A percentile compares a stretch with the other conserved stretches of the same genome.
Evolutionary conservation across 768 basidiomycete genomes (phyloP).

Genomic region (Pulveroboletus sp.): DNA sequence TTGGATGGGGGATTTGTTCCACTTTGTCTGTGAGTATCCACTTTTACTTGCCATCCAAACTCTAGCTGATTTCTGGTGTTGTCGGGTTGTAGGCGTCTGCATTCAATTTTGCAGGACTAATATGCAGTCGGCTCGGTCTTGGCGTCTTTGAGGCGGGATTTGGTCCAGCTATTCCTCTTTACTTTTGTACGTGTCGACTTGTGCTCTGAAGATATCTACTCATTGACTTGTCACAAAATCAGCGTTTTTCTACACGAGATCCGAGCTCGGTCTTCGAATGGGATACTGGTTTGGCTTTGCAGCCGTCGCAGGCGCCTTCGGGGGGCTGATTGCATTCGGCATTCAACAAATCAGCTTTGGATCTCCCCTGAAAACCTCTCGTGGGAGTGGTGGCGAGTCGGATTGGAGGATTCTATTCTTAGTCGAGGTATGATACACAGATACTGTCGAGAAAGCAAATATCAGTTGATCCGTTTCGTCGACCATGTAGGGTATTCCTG

Average conservation of each 20-base stretch:
- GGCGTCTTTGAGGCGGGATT: constrained; percentile 78
- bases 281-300: constrained; percentile 85
- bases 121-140: constrained; percentile 56
- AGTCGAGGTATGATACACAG: constrained; percentile 48
- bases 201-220: too few species aligned
- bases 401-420: constrained; percentile 52
- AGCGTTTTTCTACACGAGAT: constrained; percentile 77
- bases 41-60: neutral
- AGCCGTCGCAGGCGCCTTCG: constrained; percentile 79
- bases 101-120: constrained; percentile 55
- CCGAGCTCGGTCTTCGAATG: constrained; percentile 70
- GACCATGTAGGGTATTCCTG: constrained; percentile 52
- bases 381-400: constrained; percentile 27
- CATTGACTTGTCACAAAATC: neutral
- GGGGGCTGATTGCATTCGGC: constrained; percentile 79
- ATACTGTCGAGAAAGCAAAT: neutral
- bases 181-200: constrained; percentile 53
- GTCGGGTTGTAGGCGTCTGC: constrained; percentile 47
- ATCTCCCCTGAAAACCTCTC: constrained; percentile 15
- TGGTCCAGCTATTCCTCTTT: constrained; percentile 71
- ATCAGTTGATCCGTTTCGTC: neutral
- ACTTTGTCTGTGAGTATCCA: constrained; percentile 53
- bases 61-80: neutral
- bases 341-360: constrained; percentile 59
- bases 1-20: constrained; percentile 76